phyloP scores from a whole-genome alignment of 768 basidiomycete species.

The Postia placenta region DNA sequence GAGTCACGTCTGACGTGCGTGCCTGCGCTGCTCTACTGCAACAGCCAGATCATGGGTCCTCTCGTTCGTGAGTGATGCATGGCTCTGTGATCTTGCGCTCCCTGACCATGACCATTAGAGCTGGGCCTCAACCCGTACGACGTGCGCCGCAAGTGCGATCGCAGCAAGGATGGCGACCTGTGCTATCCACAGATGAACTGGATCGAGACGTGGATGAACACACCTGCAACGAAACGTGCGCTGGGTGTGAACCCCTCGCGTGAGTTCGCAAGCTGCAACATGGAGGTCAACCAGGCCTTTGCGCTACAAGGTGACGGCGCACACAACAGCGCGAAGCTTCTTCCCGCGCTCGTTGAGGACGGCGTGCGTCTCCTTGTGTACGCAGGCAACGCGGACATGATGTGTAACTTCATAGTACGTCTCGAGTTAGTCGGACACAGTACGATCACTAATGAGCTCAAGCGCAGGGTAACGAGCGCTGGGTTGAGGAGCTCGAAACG shows the following conservation, averaged over 20 bases:
- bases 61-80: constrained; percentile 50
- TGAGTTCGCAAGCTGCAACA: constrained; percentile 69
- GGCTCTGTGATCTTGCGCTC: too few species aligned
- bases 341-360: constrained; percentile 76
- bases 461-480: constrained; percentile 68
- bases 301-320: constrained; percentile 77
- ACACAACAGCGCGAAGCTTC: constrained; percentile 72
- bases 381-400: constrained; percentile 85
- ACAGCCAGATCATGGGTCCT: constrained; percentile 61
- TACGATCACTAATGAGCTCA: background rate
- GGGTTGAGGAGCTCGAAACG: constrained; percentile 61
- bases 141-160: constrained; percentile 53
- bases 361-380: constrained; percentile 86
- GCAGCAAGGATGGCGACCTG: constrained; percentile 56
- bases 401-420: constrained; percentile 80
- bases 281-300: constrained; percentile 79
- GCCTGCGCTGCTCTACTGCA: constrained; percentile 75
- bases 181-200: constrained; percentile 80
- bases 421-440: background rate
- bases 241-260: constrained; percentile 62
- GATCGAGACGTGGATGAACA: constrained; percentile 88
- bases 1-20: constrained; percentile 40
- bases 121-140: constrained; percentile 73
- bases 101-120: constrained; percentile 1
- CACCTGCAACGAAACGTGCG: constrained; percentile 66